A percentile compares a stretch with the other conserved stretches of the same genome.
phyloP scores from a whole-genome alignment of 805 yeast genomes.

The Grigorovia humatica region DNA sequence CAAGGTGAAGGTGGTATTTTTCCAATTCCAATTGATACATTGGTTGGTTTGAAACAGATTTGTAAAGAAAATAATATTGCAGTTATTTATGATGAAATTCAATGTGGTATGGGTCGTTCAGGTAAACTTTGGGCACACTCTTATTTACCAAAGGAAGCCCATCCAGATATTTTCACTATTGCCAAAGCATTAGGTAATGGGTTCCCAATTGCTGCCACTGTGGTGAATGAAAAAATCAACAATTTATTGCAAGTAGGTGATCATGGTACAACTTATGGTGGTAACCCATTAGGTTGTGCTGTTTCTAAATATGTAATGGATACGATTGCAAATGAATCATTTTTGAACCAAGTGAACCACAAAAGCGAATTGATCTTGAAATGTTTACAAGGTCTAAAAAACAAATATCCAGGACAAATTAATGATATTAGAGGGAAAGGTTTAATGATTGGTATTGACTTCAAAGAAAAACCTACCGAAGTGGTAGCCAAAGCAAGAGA shows the following conservation, averaged over 20 bases:
- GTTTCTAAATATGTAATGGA: conserved; percentile 70
- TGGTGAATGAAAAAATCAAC: conserved; percentile 75
- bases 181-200: conserved; percentile 98
- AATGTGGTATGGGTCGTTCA: conserved; percentile 95
- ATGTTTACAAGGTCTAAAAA: conserved; percentile 40
- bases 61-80: conserved; percentile 79
- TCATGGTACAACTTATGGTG: conserved; percentile 97
- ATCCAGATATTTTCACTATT: conserved; percentile 88
- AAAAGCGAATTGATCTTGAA: conserved; percentile 49
- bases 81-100: conserved; percentile 92
- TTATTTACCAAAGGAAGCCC: conserved; percentile 63
- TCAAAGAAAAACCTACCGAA: conserved; percentile 48
- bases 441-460: conserved; percentile 73
- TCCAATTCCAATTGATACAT: conserved; percentile 76
- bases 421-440: conserved; percentile 81
- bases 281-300: conserved; percentile 85
- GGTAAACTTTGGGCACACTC: conserved; percentile 95
- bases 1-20: conserved; percentile 99
- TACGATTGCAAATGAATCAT: conserved; percentile 48
- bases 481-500: conserved; percentile 66
- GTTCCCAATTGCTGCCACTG: conserved; percentile 89
- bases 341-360: conserved; percentile 48
- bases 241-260: conserved; percentile 73
- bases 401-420: conserved; percentile 50
- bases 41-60: conserved; percentile 63